A percentile compares a stretch with the other conserved stretches of the same genome.
These are phyloP conservation scores for Synchytrium microbalum DNA, from an alignment of 371 early-diverging fungal species.

Conservation along the genomic window DNA sequence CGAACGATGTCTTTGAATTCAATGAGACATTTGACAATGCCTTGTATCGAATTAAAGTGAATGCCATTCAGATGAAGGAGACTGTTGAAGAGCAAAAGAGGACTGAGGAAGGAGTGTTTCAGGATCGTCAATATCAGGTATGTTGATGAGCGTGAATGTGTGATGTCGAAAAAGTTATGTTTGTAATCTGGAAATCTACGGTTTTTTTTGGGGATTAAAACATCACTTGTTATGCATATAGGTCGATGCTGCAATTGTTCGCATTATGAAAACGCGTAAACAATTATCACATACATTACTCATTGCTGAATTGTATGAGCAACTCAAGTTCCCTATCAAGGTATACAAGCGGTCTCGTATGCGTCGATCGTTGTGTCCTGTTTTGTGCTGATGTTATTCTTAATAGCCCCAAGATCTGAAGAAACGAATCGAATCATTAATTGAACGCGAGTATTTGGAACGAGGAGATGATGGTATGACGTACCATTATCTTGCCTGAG, in stretches of 20 bases:
- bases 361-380: not conserved
- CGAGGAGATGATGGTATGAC: constrained; percentile 47
- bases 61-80: constrained; percentile 67
- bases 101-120: constrained; percentile 64
- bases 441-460: constrained; percentile 85
- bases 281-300: constrained; percentile 57
- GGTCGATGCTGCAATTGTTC: constrained; percentile 90
- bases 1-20: constrained; percentile 51
- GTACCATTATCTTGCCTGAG: constrained; percentile 34
- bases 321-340: constrained; percentile 70
- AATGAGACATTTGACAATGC: constrained; percentile 61
- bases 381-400: constrained; percentile 3
- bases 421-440: constrained; percentile 80
- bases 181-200: too few species aligned
- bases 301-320: constrained; percentile 60
- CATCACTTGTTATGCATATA: too few species aligned
- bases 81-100: constrained; percentile 61
- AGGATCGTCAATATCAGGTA: constrained; percentile 67
- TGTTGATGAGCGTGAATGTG: not conserved
- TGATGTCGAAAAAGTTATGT: not conserved
- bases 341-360: constrained; percentile 30
- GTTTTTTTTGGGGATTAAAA: too few species aligned
- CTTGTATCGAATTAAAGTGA: constrained; percentile 64
- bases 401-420: constrained; percentile 66
- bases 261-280: constrained; percentile 87